phyloP scores from a whole-genome alignment of 306 rosid species.

The Glycine soja region DNA sequence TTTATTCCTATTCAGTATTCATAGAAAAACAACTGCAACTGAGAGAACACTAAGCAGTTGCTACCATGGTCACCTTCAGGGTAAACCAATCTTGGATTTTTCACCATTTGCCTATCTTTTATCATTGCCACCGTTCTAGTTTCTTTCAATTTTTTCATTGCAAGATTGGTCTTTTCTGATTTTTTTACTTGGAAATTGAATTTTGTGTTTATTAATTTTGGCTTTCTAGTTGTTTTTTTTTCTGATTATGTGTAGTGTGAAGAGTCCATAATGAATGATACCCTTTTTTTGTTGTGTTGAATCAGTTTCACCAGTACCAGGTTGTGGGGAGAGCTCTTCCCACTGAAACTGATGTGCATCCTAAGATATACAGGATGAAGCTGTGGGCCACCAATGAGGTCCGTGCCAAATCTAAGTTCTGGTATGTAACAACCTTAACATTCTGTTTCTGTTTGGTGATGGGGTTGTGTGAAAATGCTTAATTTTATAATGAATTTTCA shows the following conservation, averaged over 20 bases:
- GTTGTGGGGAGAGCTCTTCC: conserved; percentile 86
- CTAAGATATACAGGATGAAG: too few species aligned
- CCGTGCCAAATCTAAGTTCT: too few species aligned
- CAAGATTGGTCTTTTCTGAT: neutral
- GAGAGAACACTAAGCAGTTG: neutral
- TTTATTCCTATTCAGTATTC: neutral
- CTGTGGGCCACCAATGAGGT: too few species aligned
- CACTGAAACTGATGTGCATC: conserved; percentile 68
- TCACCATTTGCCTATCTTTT: neutral
- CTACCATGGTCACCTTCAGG: conserved; percentile 54
- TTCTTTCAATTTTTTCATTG: neutral
- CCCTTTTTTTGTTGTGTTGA: neutral
- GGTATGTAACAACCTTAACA: conserved; percentile 49
- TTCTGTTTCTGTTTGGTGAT: neutral
- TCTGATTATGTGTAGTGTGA: neutral
- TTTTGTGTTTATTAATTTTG: neutral
- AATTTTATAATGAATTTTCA: neutral
- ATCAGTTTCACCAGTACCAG: conserved; percentile 81
- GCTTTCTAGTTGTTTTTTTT: neutral
- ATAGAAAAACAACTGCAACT: neutral
- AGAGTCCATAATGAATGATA: conserved; percentile 8
- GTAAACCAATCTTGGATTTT: conserved; percentile 20
- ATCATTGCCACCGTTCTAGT: neutral
- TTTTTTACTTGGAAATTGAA: neutral
- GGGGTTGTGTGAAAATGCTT: neutral